Evolutionary conservation across 176 grass and related monocot genomes (phyloP).

Genomic region (Juncus effusus): DNA sequence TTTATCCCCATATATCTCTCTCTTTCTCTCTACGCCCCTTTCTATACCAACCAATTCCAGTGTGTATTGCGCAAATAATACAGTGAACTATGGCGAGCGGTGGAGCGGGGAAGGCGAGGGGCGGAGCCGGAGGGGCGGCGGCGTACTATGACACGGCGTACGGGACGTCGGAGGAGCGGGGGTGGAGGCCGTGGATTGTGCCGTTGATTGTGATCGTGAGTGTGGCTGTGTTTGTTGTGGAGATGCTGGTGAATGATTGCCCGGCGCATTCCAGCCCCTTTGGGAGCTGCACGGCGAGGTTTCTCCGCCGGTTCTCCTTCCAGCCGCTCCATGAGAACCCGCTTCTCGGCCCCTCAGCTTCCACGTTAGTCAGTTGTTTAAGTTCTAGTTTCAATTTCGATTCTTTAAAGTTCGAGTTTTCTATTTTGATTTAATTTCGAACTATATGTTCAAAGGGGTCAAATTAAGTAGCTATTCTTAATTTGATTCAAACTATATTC

Average conservation of each 20-base stretch:
- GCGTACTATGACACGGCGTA: constrained; percentile 34
- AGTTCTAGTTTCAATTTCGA: background rate
- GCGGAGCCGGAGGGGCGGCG: constrained; percentile 26
- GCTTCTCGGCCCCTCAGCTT: constrained; percentile 65
- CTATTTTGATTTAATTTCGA: constrained; percentile 7
- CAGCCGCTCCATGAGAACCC: constrained; percentile 90
- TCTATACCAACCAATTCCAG: background rate
- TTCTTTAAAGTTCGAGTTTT: background rate
- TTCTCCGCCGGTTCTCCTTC: constrained; percentile 81
- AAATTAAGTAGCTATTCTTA: background rate
- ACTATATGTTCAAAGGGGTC: background rate
- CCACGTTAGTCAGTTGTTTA: constrained; percentile 42
- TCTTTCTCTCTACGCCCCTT: constrained; percentile 28
- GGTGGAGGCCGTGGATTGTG: constrained; percentile 85
- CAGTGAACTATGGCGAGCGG: constrained; percentile 27
- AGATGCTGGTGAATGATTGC: constrained; percentile 97
- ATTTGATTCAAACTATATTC: too few relatives aligned
- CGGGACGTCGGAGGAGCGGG: constrained; percentile 41
- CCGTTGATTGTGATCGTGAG: constrained; percentile 71
- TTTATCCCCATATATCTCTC: constrained; percentile 7
- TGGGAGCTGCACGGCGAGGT: constrained; percentile 54
- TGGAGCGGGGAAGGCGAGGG: constrained; percentile 41
- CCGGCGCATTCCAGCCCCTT: constrained; percentile 31
- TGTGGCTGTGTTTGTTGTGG: constrained; percentile 65
- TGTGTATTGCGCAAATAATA: too few relatives aligned